Evolutionary conservation across 805 yeast genomes (phyloP).

Genomic region (Millerago galiae): DNA sequence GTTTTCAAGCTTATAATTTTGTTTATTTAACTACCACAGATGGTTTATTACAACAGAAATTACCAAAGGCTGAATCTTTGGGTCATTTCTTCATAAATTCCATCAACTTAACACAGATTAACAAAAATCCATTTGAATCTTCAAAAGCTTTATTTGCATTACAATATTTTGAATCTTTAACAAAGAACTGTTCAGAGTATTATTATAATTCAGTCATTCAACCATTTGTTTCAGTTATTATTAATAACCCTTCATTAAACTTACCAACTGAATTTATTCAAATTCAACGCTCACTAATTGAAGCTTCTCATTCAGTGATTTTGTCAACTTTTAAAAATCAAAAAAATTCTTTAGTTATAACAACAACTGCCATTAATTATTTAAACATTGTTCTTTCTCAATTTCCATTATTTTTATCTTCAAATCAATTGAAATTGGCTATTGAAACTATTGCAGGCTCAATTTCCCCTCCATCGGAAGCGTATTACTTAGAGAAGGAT

Average conservation of each 20-base stretch:
- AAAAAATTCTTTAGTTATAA: conserved; percentile 17
- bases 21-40: conserved; percentile 47
- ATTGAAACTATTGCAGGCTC: conserved; percentile 47
- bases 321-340: conserved; percentile 27
- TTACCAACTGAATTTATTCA: conserved; percentile 6
- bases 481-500: conserved; percentile 25
- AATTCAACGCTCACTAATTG: conserved; percentile 34
- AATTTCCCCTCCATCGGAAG: conserved; percentile 30
- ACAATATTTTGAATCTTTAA: conserved; percentile 27
- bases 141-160: conserved; percentile 24
- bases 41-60: conserved; percentile 26
- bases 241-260: conserved; percentile 7
- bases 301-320: conserved; percentile 60
- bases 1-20: conserved; percentile 58
- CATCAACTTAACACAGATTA: conserved; percentile 15
- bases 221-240: conserved; percentile 23
- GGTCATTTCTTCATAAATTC: conserved; percentile 25
- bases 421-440: conserved; percentile 51
- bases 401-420: conserved; percentile 49
- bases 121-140: conserved; percentile 21
- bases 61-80: conserved; percentile 22
- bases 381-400: conserved; percentile 42
- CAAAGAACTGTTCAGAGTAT: conserved; percentile 27
- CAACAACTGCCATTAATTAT: conserved; percentile 31
- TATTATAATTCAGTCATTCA: conserved; percentile 29